These are phyloP conservation scores for Lophium mytilinum DNA, from an alignment of 495 filamentous ascomycete species.

Conservation along the genomic window DNA sequence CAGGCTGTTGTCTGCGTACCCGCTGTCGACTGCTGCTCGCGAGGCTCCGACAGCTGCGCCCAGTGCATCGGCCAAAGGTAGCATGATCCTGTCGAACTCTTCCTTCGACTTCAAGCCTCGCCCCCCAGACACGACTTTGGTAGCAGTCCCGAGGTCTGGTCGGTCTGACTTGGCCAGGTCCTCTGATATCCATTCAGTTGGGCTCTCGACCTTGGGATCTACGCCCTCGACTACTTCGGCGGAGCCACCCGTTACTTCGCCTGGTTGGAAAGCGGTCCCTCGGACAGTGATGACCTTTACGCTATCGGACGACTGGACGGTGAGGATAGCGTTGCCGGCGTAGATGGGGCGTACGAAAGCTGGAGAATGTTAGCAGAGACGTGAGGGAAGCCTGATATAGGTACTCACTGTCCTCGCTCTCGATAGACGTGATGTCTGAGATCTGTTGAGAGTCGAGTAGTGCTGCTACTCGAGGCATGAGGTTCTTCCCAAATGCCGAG, in stretches of 20 bases:
- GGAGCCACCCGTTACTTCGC: slow-evolving; percentile 44
- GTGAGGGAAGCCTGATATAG: neutral
- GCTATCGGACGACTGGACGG: slow-evolving; percentile 80
- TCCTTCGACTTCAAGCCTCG: slow-evolving; percentile 94
- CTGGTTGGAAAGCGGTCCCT: slow-evolving; percentile 75
- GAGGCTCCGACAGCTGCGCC: slow-evolving; percentile 92
- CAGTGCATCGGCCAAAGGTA: slow-evolving; percentile 81
- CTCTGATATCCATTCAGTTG: slow-evolving; percentile 87
- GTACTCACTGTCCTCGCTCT: slow-evolving; percentile 71
- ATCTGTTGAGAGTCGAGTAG: slow-evolving; percentile 87
- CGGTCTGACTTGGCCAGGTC: slow-evolving; percentile 86
- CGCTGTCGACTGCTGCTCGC: slow-evolving; percentile 90
- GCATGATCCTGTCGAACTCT: slow-evolving; percentile 87
- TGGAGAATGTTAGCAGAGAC: slow-evolving; percentile 41
- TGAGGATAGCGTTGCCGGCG: slow-evolving; percentile 93
- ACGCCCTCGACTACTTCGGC: slow-evolving; percentile 56
- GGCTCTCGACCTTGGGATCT: slow-evolving; percentile 61
- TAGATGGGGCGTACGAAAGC: slow-evolving; percentile 95
- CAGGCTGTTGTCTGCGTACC: slow-evolving; percentile 98
- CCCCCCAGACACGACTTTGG: slow-evolving; percentile 85
- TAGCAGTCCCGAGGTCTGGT: slow-evolving; percentile 86
- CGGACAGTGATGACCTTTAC: slow-evolving; percentile 89
- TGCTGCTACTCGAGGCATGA: slow-evolving; percentile 92
- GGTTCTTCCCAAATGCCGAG: slow-evolving; percentile 93
- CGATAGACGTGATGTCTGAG: slow-evolving; percentile 79